These are phyloP conservation scores for Fonsecaea monophora DNA, from an alignment of 2,329 filamentous ascomycete species.

Conservation along the genomic window DNA sequence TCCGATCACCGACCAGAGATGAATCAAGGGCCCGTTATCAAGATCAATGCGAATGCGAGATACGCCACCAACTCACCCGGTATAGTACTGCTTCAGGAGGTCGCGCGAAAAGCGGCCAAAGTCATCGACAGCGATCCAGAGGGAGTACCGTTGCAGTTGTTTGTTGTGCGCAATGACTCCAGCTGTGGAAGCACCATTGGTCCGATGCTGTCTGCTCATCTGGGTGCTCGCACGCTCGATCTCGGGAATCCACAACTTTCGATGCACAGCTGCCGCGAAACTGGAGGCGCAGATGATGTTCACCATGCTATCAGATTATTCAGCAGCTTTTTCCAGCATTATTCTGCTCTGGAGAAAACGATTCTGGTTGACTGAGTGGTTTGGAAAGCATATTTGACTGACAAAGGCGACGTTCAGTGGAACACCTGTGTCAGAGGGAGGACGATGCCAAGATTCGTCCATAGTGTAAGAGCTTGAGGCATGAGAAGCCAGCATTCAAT, in stretches of 20 bases:
- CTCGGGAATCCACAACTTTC: constrained; percentile 91
- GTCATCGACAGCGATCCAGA: constrained; percentile 61
- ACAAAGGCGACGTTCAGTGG: neutral
- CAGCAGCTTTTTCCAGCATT: constrained; percentile 83
- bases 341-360: constrained; percentile 78
- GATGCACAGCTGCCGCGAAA: constrained; percentile 98
- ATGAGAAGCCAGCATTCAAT: neutral
- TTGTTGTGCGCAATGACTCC: constrained; percentile 95
- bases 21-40: constrained; percentile 96
- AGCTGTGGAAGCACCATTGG: constrained; percentile 96
- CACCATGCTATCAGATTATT: constrained; percentile 86
- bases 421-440: neutral
- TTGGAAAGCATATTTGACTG: neutral
- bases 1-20: constrained; percentile 88
- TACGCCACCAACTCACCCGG: constrained; percentile 97
- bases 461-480: neutral
- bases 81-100: constrained; percentile 89
- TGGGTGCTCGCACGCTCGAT: constrained; percentile 89
- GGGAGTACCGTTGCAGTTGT: constrained; percentile 88
- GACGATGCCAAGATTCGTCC: neutral
- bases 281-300: constrained; percentile 84
- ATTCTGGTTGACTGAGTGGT: constrained; percentile 5
- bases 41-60: constrained; percentile 95
- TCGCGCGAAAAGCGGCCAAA: constrained; percentile 67
- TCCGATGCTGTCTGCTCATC: constrained; percentile 87